These are phyloP conservation scores for Trifolium dubium DNA, from an alignment of 306 rosid species.

Conservation along the genomic window DNA sequence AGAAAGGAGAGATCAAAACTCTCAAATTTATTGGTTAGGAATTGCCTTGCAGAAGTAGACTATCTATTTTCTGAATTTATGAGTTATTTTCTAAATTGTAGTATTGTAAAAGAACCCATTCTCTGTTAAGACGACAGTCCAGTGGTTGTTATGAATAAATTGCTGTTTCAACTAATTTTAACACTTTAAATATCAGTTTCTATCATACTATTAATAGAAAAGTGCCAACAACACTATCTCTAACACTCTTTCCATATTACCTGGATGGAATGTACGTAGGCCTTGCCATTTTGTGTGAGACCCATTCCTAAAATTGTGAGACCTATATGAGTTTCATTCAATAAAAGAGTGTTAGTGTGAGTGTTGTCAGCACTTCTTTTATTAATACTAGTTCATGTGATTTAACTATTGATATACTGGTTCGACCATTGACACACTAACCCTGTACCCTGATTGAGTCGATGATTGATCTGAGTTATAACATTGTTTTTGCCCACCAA, in stretches of 20 bases:
- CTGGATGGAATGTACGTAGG: not conserved
- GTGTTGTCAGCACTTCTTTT: not conserved
- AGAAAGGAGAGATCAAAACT: not conserved
- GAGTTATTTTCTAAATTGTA: not conserved
- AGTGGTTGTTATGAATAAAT: not conserved
- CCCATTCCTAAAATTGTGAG: not conserved
- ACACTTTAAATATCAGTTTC: not conserved
- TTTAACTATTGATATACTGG: not conserved
- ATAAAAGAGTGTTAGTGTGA: not conserved
- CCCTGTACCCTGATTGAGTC: not conserved
- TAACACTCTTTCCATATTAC: not conserved
- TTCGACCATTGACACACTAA: not conserved
- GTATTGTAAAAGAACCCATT: not conserved
- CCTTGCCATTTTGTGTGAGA: not conserved
- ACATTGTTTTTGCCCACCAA: conserved; percentile 1
- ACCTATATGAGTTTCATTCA: not conserved
- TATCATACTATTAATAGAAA: not conserved
- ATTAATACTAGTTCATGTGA: not conserved
- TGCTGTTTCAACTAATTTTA: not conserved
- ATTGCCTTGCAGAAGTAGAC: not conserved
- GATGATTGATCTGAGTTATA: not conserved
- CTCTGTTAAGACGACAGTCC: not conserved
- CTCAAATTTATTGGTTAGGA: not conserved
- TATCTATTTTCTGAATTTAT: not conserved
- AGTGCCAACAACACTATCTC: not conserved